Evolutionary conservation across 805 yeast genomes (phyloP).

Genomic region (Wickerhamomyces tratensis): DNA sequence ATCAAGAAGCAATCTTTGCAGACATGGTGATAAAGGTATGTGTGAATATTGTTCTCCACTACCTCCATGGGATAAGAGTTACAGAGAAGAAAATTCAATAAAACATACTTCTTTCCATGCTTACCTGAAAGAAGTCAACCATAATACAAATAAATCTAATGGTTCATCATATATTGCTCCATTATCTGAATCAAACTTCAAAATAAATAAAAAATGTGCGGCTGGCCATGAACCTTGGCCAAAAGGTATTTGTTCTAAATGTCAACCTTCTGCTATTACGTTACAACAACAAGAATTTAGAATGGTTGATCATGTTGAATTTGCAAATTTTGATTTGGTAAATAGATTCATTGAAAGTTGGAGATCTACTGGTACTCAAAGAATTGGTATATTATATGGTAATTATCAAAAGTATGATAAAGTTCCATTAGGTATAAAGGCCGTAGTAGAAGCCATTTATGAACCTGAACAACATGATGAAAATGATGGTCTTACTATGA

Average conservation of each 20-base stretch:
- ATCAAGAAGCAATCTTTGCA: conserved; percentile 52
- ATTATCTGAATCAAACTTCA: conserved; percentile 58
- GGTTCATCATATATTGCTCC: conserved; percentile 74
- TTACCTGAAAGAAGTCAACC: conserved; percentile 62
- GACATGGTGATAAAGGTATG: conserved; percentile 92
- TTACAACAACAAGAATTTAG: conserved; percentile 83
- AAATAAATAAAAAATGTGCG: conserved; percentile 54
- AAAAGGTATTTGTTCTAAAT: conserved; percentile 85
- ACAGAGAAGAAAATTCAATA: conserved; percentile 64
- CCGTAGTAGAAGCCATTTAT: conserved; percentile 86
- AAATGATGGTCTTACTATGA: conserved; percentile 74
- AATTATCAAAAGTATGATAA: conserved; percentile 65
- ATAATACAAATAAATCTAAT: conserved; percentile 44
- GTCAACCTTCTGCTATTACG: conserved; percentile 95
- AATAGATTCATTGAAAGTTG: conserved; percentile 84
- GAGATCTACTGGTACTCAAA: conserved; percentile 82
- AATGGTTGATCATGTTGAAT: conserved; percentile 97
- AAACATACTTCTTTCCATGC: conserved; percentile 89
- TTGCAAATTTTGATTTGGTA: conserved; percentile 61
- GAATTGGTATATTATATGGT: conserved; percentile 83
- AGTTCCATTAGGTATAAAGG: conserved; percentile 90
- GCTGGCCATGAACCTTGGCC: conserved; percentile 94
- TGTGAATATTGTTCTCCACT: conserved; percentile 95
- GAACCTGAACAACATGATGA: conserved; percentile 89
- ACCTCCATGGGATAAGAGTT: conserved; percentile 87